Percentiles rank a stretch among this genome's conserved stretches.
Evolutionary conservation across 345 rosid species (phyloP).

Genomic region (Salix brachista): DNA sequence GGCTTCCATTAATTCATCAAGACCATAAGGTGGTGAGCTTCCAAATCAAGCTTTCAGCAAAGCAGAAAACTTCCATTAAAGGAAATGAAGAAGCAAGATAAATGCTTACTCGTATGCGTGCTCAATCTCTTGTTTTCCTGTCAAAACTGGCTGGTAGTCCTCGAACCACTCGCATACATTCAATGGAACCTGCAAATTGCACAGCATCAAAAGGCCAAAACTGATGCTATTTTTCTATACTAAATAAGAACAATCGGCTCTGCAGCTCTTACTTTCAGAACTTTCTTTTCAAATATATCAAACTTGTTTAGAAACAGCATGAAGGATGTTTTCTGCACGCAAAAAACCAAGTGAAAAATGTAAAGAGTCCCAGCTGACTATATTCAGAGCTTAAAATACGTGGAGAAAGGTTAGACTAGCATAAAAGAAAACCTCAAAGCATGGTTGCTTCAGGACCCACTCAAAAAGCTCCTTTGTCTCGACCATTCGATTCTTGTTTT

Average conservation of each 20-base stretch:
- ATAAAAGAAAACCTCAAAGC: constrained; percentile 68
- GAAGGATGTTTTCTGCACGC: constrained; percentile 90
- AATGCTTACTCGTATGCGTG: constrained; percentile 88
- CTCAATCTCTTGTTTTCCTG: constrained; percentile 91
- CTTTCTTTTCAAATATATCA: constrained; percentile 93
- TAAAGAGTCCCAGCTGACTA: not conserved
- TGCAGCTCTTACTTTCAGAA: constrained; percentile 59
- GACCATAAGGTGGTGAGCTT: not conserved
- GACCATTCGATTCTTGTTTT: constrained; percentile 84
- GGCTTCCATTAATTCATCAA: not conserved
- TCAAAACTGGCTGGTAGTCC: constrained; percentile 84
- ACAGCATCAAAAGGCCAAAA: constrained; percentile 11
- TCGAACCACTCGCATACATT: constrained; percentile 90
- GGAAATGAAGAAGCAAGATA: not conserved
- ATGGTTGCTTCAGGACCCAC: constrained; percentile 97
- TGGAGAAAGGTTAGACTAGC: not conserved
- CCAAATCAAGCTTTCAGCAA: not conserved
- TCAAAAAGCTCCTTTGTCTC: constrained; percentile 91
- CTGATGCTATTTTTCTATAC: not conserved
- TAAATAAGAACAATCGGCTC: not conserved
- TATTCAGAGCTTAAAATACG: not conserved
- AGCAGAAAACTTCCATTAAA: not conserved
- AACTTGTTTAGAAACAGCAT: constrained; percentile 96
- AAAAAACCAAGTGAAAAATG: constrained; percentile 3
- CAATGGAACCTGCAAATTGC: constrained; percentile 62